Conservation (phyloP, 2,329 filamentous ascomycete genomes). For the Colletotrichum truncatum region DNA sequence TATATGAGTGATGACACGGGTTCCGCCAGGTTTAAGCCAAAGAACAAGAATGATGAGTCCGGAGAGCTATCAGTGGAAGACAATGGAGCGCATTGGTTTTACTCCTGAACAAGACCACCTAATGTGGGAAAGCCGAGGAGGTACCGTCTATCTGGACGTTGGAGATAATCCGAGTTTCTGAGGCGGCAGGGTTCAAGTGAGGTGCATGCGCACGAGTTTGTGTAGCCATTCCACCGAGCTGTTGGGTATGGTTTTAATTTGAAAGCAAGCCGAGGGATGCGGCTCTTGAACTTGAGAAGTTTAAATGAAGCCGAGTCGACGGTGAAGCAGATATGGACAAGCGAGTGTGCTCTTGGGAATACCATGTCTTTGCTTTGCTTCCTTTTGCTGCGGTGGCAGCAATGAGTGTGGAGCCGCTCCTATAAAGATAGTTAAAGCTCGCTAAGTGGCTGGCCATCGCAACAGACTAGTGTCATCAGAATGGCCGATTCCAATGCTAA, state of each 20-base stretch:
- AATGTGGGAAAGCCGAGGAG: not conserved
- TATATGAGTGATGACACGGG: conserved; percentile 11
- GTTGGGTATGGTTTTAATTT: no score
- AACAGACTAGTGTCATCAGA: not conserved
- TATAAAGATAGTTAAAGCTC: not conserved
- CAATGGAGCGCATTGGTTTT: not conserved
- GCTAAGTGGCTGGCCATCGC: not conserved
- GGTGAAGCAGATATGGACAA: not conserved
- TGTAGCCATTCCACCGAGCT: no score
- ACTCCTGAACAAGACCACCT: not conserved
- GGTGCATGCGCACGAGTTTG: no score
- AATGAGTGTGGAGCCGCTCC: conserved; percentile 1
- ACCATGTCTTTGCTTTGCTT: conserved; percentile 2
- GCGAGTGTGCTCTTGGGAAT: not conserved
- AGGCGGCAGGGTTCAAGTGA: no score
- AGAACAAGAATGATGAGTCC: not conserved
- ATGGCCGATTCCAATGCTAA: not conserved
- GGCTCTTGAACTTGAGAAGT: not conserved
- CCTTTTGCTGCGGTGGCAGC: not conserved
- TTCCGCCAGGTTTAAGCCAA: not conserved
- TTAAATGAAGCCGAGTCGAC: not conserved
- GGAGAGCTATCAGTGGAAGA: not conserved
- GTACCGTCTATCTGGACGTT: not conserved
- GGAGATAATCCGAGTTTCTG: no score
- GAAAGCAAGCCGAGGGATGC: not conserved